phyloP scores from a whole-genome alignment of 2,329 filamentous ascomycete species.

The Basipetospora chlamydospora region DNA sequence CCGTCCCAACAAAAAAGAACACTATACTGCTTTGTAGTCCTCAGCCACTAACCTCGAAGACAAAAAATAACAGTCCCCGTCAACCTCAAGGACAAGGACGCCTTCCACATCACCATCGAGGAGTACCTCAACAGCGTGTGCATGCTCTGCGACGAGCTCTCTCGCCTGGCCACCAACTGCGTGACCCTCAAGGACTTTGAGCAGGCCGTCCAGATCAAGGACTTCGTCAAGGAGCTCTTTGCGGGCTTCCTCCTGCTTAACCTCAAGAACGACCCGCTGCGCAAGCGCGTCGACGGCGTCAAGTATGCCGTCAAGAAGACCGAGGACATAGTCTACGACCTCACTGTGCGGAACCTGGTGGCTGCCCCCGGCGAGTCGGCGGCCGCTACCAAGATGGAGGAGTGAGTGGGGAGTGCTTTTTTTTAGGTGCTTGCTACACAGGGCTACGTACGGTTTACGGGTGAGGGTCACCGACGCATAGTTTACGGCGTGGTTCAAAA shows the following conservation, averaged over 20 bases:
- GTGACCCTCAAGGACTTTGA: slow-evolving; percentile 83
- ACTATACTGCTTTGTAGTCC: background rate
- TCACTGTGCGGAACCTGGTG: slow-evolving; percentile 73
- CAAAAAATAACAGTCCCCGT: slow-evolving; percentile 68
- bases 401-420: too few species aligned
- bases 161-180: slow-evolving; percentile 82
- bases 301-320: slow-evolving; percentile 98
- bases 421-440: too few species aligned
- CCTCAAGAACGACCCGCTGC: slow-evolving; percentile 84
- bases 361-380: background rate
- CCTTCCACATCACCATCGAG: slow-evolving; percentile 92
- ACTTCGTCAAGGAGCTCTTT: slow-evolving; percentile 89
- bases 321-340: slow-evolving; percentile 93
- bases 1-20: background rate
- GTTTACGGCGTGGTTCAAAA: background rate
- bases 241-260: slow-evolving; percentile 95
- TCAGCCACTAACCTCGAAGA: background rate
- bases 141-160: slow-evolving; percentile 75
- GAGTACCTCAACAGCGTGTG: slow-evolving; percentile 89
- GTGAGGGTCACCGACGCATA: background rate
- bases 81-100: slow-evolving; percentile 77
- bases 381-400: background rate
- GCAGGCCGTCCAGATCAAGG: slow-evolving; percentile 73
- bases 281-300: slow-evolving; percentile 79
- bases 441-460: background rate